Base-by-base conservation (phyloP, 2,329 filamentous ascomycete species). In the Nigrospora osmanthi region DNA sequence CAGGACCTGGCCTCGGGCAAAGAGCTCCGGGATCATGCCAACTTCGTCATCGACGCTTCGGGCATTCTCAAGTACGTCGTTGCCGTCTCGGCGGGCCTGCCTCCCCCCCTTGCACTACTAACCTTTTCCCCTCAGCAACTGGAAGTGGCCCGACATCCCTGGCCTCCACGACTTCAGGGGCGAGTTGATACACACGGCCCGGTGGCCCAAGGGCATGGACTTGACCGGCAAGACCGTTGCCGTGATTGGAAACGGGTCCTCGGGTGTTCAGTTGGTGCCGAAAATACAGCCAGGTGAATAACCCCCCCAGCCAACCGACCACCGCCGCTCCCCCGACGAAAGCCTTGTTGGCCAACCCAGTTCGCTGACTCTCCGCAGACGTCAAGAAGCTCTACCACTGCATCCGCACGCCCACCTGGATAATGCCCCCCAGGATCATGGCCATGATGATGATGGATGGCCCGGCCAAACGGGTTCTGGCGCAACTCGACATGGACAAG, bases 171-270 rank as follows among this genome's bases (percentile, higher is more conserved):
- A 57, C 11, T 80, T 75, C 52, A 54, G 67, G 37, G 76, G 76
- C 10, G 56, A 67, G 1, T 50, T 76, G 7, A 60, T 80, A 31
- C 76, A 81, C 54, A 78, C 70, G 4, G 75, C 76, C 1, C 62
- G 61, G 14, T 81, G 76, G 75, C 71, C 73, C 1, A 60, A 71
- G 30, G 57, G 65, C 15, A 72, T 76, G 35, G 68, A 76, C 41
- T 66, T 68, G 46, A 55, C 63, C n/a, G 68, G 65, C 47, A 80
- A 78, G 54, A 67, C 62, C 0, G 69, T 80, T 9, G 74, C 70
- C 3, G 63, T 81, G n/a, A 76, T 81, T 41, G 76, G 76, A 10
- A 78, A 75, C 42, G 75, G 75, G 7, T 67, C 75, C 15, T 75
- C 73, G 0, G 76, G 73, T 1, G 66, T 79, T 13, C 76, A 80